phyloP scores from a whole-genome alignment of 2,329 filamentous ascomycete genomes.

The Talaromyces albobiverticillius region DNA sequence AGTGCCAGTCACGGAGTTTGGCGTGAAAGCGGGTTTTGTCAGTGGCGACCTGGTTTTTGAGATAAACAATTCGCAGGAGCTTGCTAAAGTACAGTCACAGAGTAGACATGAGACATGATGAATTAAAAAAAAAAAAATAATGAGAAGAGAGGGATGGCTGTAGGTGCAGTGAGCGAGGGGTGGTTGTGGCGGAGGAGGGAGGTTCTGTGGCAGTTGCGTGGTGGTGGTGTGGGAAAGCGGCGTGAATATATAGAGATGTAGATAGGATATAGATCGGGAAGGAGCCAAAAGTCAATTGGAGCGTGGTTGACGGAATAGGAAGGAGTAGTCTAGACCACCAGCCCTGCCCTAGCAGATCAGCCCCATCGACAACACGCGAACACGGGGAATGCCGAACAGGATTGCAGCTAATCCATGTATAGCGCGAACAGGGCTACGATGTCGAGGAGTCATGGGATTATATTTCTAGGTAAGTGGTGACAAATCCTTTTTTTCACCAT shows the following conservation, averaged over 20 bases:
- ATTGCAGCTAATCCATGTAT: constrained; percentile 7
- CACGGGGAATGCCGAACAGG: constrained; percentile 13
- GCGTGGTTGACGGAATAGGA: constrained; percentile 7
- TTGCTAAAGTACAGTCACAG: background rate
- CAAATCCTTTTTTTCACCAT: background rate
- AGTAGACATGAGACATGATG: background rate
- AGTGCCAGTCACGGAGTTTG: background rate
- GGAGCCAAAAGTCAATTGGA: constrained; percentile 9
- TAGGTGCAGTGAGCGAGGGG: background rate
- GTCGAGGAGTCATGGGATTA: background rate
- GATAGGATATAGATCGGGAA: background rate
- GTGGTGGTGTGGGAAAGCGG: background rate
- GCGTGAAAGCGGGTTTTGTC: background rate
- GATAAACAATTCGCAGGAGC: background rate
- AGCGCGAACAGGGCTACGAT: background rate
- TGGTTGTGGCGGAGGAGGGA: background rate
- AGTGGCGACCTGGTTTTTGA: background rate
- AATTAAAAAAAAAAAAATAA: too few relatives aligned
- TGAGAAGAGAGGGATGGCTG: background rate
- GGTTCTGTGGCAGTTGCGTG: background rate
- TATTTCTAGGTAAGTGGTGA: background rate
- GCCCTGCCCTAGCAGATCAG: constrained; percentile 10
- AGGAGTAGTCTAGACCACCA: constrained; percentile 5
- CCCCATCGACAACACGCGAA: background rate
- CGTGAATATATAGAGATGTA: background rate